phyloP scores from a whole-genome alignment of 2,329 filamentous ascomycete genomes.

The Neonectria hederae region DNA sequence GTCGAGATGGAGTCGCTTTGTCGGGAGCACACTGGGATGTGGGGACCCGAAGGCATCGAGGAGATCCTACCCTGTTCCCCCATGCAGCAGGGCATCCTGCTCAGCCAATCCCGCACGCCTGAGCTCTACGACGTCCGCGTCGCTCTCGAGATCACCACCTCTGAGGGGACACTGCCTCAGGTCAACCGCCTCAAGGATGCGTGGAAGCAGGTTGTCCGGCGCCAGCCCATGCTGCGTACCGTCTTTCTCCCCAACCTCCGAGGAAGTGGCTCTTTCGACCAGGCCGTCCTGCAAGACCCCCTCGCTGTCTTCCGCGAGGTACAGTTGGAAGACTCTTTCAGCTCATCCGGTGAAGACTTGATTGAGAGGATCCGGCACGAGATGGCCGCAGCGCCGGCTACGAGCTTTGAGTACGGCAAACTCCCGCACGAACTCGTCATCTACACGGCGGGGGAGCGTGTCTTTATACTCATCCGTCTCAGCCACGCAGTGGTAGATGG shows the following conservation, averaged over 20 bases:
- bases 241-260: not conserved
- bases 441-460: not conserved
- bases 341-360: not conserved
- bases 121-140: constrained; percentile 13
- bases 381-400: not conserved
- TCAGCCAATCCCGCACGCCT: constrained; percentile 32
- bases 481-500: not conserved
- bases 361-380: not conserved
- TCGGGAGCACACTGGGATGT: not conserved
- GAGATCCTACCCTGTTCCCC: constrained; percentile 47
- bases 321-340: not conserved
- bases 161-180: constrained; percentile 10
- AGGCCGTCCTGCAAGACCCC: not conserved
- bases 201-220: not conserved
- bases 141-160: not conserved
- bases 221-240: not conserved
- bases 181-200: not conserved
- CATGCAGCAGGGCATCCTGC: constrained; percentile 46
- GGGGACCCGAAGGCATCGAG: constrained; percentile 34
- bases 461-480: not conserved
- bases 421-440: not conserved
- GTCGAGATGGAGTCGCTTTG: not conserved
- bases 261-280: not conserved
- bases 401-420: not conserved
- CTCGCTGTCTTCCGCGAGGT: not conserved